Conservation (phyloP, 148 eudicot genomes). For the Nepenthes gracilis region DNA sequence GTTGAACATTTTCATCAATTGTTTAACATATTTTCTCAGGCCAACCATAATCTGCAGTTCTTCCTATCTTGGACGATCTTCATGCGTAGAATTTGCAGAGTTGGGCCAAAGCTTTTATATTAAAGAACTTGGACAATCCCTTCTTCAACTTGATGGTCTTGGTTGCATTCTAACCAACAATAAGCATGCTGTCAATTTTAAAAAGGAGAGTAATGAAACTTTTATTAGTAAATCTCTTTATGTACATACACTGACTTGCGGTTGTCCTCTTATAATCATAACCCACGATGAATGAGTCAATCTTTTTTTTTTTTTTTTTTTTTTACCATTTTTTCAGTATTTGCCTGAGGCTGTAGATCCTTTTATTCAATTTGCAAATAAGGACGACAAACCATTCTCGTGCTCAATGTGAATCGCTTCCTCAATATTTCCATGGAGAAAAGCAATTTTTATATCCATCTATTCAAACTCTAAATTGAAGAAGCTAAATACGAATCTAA, state of each 20-base stretch:
- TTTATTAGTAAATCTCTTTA: background rate
- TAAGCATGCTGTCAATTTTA: conserved; percentile 12
- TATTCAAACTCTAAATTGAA: conserved; percentile 9
- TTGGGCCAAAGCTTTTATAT: too few species aligned
- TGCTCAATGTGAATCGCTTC: conserved; percentile 5
- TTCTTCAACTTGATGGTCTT: background rate
- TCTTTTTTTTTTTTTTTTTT: background rate
- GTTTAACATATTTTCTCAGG: too few species aligned
- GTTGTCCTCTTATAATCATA: background rate
- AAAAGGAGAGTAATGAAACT: conserved; percentile 7
- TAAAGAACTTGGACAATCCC: too few species aligned
- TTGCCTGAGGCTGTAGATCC: conserved; percentile 11
- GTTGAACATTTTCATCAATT: too few species aligned
- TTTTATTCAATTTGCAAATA: background rate
- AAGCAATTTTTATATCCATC: conserved; percentile 5
- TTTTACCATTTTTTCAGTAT: conserved; percentile 3
- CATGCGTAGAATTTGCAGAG: too few species aligned
- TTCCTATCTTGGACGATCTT: too few species aligned
- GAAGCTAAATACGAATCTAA: background rate
- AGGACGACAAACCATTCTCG: conserved; percentile 6
- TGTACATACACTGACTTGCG: conserved; percentile 4
- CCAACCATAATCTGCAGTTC: too few species aligned
- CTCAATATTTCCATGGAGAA: conserved; percentile 12
- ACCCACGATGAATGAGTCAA: conserved; percentile 7
- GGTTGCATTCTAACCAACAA: background rate